phyloP scores from a whole-genome alignment of 192 early-diverging fungal genomes.

The Gryganskiella cystojenkinii region DNA sequence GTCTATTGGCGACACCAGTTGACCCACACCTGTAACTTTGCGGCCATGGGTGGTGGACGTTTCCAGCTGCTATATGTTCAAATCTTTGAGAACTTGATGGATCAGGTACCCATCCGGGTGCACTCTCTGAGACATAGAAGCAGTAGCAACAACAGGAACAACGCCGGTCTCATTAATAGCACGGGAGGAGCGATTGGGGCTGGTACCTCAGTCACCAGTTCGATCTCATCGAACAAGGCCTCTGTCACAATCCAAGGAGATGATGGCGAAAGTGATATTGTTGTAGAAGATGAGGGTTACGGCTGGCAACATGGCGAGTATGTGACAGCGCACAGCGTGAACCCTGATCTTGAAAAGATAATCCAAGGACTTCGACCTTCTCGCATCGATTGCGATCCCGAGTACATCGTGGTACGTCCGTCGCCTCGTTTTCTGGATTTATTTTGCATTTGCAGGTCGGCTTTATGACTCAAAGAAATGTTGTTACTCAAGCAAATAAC shows the following conservation, averaged over 20 bases:
- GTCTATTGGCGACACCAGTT: constrained; percentile 48
- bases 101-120: constrained; percentile 46
- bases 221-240: too few species aligned
- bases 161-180: too few species aligned
- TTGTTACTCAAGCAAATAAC: not conserved
- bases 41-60: constrained; percentile 49
- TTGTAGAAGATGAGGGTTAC: constrained; percentile 4
- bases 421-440: not conserved
- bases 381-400: constrained; percentile 49
- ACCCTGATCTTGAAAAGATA: constrained; percentile 40
- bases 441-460: not conserved
- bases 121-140: constrained; percentile 31
- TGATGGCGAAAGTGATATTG: not conserved
- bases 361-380: constrained; percentile 49
- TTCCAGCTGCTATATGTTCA: constrained; percentile 48
- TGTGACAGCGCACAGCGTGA: constrained; percentile 38
- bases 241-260: not conserved
- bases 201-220: too few species aligned
- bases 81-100: constrained; percentile 42
- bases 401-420: constrained; percentile 50
- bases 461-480: not conserved
- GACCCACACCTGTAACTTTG: constrained; percentile 48
- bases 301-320: constrained; percentile 41
- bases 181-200: too few species aligned
- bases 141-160: not conserved